Base-by-base conservation (phyloP, 441 rosid genomes). In the Isatis lusitanica region DNA sequence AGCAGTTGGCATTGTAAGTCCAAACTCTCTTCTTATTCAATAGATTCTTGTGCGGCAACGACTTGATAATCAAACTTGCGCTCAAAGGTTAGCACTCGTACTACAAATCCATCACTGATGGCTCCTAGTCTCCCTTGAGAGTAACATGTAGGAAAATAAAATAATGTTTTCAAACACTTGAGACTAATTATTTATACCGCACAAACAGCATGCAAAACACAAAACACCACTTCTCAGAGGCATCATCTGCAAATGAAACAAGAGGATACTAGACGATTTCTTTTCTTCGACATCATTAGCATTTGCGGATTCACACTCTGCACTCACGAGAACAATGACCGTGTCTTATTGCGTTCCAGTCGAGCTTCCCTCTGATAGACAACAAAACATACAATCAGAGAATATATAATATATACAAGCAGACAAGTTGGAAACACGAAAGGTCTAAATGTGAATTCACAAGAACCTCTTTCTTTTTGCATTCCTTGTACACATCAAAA, bases 381-480 rank as follows among this genome's bases (percentile, higher is more conserved):
- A 74, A 42, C 61, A 70, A 53, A 36, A 33, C 55, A 55, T 15
- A 16, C 15, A 26, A 71, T 17, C 24, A 61, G 11, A 33, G 55
- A 39, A 51, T 9, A 17, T 33, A 56, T 33, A 26, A 21, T 21
- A 21, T 8, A 64, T 38, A 51, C 68, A 68, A 66, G 73, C 61
- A 63, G 39, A 65, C 35, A 71, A 64, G 65, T 17, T 38, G 46
- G 44, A 51, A 63, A 39, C 79, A 51, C n/a, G 3, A 8, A 26
- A 50, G 10, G 63, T 55, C 12, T 11, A 48, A 21, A 48, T 18
- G 40, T 21, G 36, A 48, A 50, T 56, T 39, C 58, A 61, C 62
- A 6, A 56, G 36, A 80, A 90, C 97, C 98, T 92, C 99, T 69
- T 86, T 94, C 83, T 92, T 94, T 86, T 94, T 90, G 90, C 99